A percentile compares a stretch with the other conserved stretches of the same genome.
These are phyloP conservation scores for Magnaporthiopsis rhizophila DNA, from an alignment of 2,329 filamentous ascomycete genomes.

Conservation along the genomic window DNA sequence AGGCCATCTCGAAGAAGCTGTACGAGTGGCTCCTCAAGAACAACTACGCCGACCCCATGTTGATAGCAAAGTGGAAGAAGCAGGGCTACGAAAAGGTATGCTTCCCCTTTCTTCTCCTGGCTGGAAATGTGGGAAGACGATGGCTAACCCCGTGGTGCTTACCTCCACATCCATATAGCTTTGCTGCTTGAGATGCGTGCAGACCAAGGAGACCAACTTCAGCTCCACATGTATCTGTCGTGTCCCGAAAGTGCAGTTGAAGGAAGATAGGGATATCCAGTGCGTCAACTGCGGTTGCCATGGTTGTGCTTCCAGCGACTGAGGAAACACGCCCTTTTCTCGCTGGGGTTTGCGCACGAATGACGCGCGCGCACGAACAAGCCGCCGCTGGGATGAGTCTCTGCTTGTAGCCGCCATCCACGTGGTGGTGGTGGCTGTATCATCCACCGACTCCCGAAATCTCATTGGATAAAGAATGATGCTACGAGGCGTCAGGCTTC, in stretches of 20 bases:
- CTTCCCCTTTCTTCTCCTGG: neutral
- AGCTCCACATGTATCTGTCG: constrained; percentile 95
- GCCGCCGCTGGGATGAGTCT: neutral
- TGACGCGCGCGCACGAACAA: neutral
- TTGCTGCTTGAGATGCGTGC: constrained; percentile 91
- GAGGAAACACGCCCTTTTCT: constrained; percentile 13
- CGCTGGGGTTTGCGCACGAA: neutral
- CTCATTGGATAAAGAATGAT: neutral
- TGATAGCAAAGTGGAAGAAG: constrained; percentile 99
- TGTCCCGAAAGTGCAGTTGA: constrained; percentile 81
- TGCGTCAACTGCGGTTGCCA: constrained; percentile 93
- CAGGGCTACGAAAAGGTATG: constrained; percentile 91
- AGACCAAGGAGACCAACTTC: constrained; percentile 99
- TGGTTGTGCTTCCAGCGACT: constrained; percentile 84
- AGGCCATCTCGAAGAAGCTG: constrained; percentile 83
- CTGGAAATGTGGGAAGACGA: neutral
- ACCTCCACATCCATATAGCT: constrained; percentile 41
- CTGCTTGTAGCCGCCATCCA: neutral
- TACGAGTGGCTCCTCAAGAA: constrained; percentile 98
- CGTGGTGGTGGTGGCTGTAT: neutral
- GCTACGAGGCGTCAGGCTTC: neutral
- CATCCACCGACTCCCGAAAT: neutral
- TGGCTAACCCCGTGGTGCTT: neutral
- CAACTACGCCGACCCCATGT: constrained; percentile 83
- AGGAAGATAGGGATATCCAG: constrained; percentile 83